phyloP scores from a whole-genome alignment of 345 rosid genomes.

The Citrus medica region DNA sequence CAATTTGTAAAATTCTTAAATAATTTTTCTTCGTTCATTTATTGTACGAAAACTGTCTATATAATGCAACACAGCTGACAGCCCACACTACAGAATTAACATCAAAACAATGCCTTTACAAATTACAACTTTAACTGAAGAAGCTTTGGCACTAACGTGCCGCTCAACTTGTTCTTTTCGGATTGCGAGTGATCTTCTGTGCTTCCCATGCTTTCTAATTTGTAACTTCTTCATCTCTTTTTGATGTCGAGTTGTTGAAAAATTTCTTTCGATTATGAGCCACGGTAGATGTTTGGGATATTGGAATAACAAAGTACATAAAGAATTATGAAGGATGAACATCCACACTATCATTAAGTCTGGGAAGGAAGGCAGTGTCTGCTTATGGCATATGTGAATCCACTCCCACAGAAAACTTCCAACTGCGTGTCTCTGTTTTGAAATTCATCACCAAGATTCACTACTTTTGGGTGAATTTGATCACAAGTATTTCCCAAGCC shows the following conservation, averaged over 20 bases:
- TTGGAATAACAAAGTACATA: neutral
- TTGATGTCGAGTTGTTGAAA: neutral
- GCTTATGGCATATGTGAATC: conserved; percentile 55
- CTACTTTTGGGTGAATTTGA: conserved; percentile 47
- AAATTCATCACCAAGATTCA: conserved; percentile 30
- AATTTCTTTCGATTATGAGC: neutral
- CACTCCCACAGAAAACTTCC: conserved; percentile 81
- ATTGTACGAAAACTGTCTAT: neutral
- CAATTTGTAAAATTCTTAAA: neutral
- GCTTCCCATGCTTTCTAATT: neutral
- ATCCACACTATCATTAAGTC: neutral
- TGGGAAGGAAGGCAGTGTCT: neutral
- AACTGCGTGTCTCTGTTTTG: conserved; percentile 10
- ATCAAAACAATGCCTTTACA: neutral
- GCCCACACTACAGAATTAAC: neutral
- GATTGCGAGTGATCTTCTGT: neutral
- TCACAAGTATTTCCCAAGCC: conserved; percentile 67
- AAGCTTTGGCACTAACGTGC: neutral
- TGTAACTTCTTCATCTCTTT: neutral
- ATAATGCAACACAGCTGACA: neutral
- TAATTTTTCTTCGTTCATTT: neutral
- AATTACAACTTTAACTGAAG: neutral
- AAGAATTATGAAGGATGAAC: neutral
- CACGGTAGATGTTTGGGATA: too few relatives aligned
- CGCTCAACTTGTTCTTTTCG: neutral